Conservation (phyloP, 176 grass and related monocot genomes). For the Olyra latifolia region DNA sequence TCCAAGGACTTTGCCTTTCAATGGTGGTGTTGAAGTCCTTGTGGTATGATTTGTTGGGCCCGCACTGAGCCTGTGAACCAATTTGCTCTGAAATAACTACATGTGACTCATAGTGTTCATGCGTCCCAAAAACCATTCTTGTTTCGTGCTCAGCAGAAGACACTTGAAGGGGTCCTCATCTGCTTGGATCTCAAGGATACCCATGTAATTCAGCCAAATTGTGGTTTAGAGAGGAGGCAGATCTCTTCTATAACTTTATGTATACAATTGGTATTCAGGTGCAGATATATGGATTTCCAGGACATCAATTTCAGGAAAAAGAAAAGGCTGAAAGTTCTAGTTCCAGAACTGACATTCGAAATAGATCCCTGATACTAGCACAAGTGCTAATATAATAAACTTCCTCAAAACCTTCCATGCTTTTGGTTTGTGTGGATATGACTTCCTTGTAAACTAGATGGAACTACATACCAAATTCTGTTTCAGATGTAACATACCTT, state of each 20-base stretch:
- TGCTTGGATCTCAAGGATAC: not conserved
- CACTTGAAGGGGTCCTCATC: not conserved
- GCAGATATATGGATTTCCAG: not conserved
- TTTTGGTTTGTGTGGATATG: not conserved
- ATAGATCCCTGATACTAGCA: not conserved
- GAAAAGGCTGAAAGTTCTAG: not conserved
- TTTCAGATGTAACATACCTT: not conserved
- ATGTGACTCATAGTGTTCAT: not conserved
- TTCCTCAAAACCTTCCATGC: not conserved
- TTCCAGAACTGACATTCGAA: not conserved
- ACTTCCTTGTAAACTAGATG: conserved; percentile 17
- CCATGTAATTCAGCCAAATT: not conserved
- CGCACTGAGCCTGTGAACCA: not conserved
- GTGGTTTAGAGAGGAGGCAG: not conserved
- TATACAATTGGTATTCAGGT: conserved; percentile 7
- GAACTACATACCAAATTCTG: not conserved
- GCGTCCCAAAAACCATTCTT: not conserved
- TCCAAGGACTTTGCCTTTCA: conserved; percentile 9
- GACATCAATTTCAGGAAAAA: not conserved
- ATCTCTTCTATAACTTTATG: not conserved
- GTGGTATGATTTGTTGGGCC: not conserved
- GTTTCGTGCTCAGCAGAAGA: not conserved
- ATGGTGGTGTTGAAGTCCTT: not conserved
- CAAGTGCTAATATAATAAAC: not conserved
- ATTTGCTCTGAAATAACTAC: not conserved